phyloP scores from a whole-genome alignment of 2,329 filamentous ascomycete genomes.

The Colletotrichum paranaense region DNA sequence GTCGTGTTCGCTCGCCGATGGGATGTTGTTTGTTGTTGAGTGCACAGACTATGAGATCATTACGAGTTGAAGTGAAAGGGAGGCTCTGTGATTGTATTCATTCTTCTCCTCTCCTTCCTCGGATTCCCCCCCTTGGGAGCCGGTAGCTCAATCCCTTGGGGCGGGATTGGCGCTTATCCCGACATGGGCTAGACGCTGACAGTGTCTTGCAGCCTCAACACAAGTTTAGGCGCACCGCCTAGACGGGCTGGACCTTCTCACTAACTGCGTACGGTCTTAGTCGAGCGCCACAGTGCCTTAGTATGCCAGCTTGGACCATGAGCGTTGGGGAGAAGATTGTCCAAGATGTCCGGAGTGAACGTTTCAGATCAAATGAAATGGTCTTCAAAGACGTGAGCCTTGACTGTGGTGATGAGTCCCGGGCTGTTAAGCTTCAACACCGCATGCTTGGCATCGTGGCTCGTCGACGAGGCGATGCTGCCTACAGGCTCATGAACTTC shows the following conservation, averaged over 20 bases:
- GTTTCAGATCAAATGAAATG: not conserved
- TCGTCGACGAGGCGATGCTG: not conserved
- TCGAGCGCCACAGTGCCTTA: not conserved
- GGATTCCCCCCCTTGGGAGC: not conserved
- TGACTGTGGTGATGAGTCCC: not conserved
- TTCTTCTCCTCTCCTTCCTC: not conserved
- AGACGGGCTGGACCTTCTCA: not conserved
- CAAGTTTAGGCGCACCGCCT: not conserved
- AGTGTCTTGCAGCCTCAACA: not conserved
- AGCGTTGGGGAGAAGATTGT: not conserved
- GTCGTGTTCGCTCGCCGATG: not conserved
- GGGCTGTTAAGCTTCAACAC: not conserved
- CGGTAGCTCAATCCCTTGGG: not conserved
- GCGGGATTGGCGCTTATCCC: not conserved
- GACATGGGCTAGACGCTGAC: not conserved
- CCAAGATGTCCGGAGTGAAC: not conserved
- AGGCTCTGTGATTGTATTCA: constrained; percentile 8
- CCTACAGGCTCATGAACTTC: not conserved
- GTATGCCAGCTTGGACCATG: not conserved
- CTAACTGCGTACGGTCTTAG: constrained; percentile 1
- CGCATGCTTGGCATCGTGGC: not conserved
- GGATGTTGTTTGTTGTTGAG: constrained; percentile 1
- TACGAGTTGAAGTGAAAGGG: constrained; percentile 1
- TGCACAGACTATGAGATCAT: constrained; percentile 5
- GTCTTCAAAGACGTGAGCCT: not conserved